Evolutionary conservation across 495 filamentous ascomycete species (phyloP).

Genomic region (Tuber brumale): DNA sequence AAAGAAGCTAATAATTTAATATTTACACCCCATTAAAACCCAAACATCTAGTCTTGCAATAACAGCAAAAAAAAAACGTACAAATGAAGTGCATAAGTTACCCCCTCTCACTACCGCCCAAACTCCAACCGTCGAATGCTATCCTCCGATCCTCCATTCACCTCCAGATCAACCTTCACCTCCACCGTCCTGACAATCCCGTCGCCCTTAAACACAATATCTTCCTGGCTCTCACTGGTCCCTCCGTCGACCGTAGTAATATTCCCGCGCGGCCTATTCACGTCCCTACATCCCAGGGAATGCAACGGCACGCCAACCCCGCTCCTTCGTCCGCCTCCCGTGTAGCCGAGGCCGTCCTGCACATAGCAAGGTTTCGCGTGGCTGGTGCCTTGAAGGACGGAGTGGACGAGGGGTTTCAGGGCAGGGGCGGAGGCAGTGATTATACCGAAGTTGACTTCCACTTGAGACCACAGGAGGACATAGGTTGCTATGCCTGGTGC

Average conservation of each 20-base stretch:
- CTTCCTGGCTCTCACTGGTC: constrained; percentile 26
- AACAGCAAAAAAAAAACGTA: too few relatives aligned
- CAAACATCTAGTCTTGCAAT: background rate
- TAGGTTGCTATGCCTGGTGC: constrained; percentile 18
- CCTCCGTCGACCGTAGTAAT: constrained; percentile 17
- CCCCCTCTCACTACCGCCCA: constrained; percentile 4
- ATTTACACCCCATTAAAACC: background rate
- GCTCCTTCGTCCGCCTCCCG: background rate
- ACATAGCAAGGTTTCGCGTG: constrained; percentile 11
- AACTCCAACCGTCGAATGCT: constrained; percentile 24
- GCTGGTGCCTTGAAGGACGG: constrained; percentile 18
- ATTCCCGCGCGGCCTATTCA: background rate
- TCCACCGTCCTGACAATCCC: constrained; percentile 27
- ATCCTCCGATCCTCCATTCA: constrained; percentile 14
- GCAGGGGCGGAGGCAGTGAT: constrained; percentile 34
- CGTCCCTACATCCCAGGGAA: background rate
- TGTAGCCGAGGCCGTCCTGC: constrained; percentile 6
- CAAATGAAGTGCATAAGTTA: background rate
- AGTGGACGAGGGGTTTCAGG: constrained; percentile 32
- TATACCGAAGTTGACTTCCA: constrained; percentile 39
- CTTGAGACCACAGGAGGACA: constrained; percentile 35
- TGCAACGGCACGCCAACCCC: background rate
- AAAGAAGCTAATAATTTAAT: background rate
- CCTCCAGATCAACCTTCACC: constrained; percentile 27
- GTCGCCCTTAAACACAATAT: constrained; percentile 24